These are phyloP conservation scores for Phalaenopsis aphrodite DNA, from an alignment of 106 monocot species.

Conservation along the genomic window DNA sequence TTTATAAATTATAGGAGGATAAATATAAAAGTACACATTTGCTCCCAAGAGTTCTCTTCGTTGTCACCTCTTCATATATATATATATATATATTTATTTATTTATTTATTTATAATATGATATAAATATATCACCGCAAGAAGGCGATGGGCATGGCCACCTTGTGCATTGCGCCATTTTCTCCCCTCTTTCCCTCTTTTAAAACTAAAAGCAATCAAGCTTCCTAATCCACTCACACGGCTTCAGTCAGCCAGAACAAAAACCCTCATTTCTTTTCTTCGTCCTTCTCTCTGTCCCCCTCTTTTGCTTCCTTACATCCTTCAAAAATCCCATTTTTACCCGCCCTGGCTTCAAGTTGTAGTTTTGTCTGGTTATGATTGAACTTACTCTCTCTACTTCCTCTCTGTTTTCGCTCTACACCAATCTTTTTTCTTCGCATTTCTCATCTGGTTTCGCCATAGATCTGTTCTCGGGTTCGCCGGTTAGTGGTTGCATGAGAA, in stretches of 20 bases:
- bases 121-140: not conserved
- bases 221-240: not conserved
- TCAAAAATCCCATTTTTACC: not conserved
- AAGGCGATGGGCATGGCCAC: not conserved
- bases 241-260: not conserved
- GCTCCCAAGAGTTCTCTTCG: too few relatives aligned
- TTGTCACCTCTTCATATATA: too few relatives aligned
- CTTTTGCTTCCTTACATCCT: too few relatives aligned
- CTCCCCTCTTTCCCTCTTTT: too few relatives aligned
- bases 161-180: not conserved
- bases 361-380: not conserved
- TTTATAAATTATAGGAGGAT: too few relatives aligned
- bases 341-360: too few relatives aligned
- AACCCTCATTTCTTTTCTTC: slow-evolving; percentile 4
- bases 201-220: too few relatives aligned
- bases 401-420: slow-evolving; percentile 7
- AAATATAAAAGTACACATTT: too few relatives aligned
- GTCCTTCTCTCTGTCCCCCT: too few relatives aligned
- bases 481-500: slow-evolving; percentile 1
- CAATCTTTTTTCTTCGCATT: not conserved
- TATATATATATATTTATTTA: too few relatives aligned
- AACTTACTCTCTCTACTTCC: not conserved
- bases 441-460: not conserved
- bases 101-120: too few relatives aligned
- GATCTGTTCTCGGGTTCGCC: not conserved